Evolutionary conservation across 208 protist species (phyloP), one percentile per base, ranked within the genome.

Genomic region (Crithidia expoeki): DNA sequence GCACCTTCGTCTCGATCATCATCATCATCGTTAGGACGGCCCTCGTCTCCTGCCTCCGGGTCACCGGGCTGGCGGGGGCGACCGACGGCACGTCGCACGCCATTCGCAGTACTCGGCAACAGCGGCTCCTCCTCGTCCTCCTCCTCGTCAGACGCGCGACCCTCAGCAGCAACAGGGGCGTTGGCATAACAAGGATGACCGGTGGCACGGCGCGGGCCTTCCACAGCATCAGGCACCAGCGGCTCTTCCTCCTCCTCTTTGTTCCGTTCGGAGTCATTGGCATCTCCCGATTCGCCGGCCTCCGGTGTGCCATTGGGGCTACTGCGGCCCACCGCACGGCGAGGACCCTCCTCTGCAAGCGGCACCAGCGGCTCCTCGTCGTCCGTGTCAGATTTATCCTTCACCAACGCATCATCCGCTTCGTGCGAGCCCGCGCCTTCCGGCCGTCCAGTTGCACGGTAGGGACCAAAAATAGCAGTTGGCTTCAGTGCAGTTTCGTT

Each of bases 41-140:
- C 57, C 12, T 27, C 57, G 0, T 49, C 57, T 14, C 25, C 51
- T 1, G 28, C 52, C 51, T 58, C 63, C 5, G 36, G 50, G 10
- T n/a, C 30, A 36, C 32, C 59, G 19, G 11, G 2, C 25, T 0
- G 2, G 30, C 7, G 56, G 3, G 55, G 47, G 14, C 34, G 47
- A 23, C 69, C 59, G 11, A 40, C 47, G 16, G 60, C 58, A 47
- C 60, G 69, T 12, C 33, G 23, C 47, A 53, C 59, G 5, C 51
- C 60, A 0, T 4, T 51, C 6, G 10, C 23, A 2, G 66, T 23
- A 42, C 44, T 46, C 2, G 56, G 34, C 0, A 27, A 40, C 17
- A 81, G 33, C 28, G 66, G 64, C 17, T 67, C 56, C 57, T 76
- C 76, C 11, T 72, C 57, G 21, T 76, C 61, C 11, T 76, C 53